Evolutionary conservation across 495 filamentous ascomycete species (phyloP).

Genomic region (Penicillium paxilli): DNA sequence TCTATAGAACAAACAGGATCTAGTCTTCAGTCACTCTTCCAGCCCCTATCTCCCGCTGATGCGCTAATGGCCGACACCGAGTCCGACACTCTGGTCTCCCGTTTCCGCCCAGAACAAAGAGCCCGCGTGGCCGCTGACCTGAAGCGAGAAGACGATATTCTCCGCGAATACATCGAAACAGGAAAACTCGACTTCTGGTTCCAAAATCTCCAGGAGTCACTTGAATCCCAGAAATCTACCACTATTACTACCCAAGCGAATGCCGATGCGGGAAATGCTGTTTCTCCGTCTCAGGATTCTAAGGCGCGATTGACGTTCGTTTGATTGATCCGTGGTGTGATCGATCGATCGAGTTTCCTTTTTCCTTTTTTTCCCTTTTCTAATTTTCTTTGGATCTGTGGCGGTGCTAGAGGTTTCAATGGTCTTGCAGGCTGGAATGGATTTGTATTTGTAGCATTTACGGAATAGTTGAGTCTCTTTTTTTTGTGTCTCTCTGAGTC

Average conservation of each 20-base stretch:
- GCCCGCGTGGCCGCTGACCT: constrained; percentile 53
- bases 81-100: constrained; percentile 50
- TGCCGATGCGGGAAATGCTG: background rate
- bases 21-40: constrained; percentile 31
- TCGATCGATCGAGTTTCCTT: too few relatives aligned
- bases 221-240: constrained; percentile 10
- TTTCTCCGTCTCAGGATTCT: background rate
- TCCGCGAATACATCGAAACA: constrained; percentile 55
- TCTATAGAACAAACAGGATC: constrained; percentile 16
- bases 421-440: background rate
- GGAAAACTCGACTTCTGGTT: constrained; percentile 63
- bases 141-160: constrained; percentile 51
- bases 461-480: background rate
- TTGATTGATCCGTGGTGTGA: constrained; percentile 1
- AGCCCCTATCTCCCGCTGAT: constrained; percentile 49
- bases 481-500: background rate
- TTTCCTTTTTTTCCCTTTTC: background rate
- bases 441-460: constrained; percentile 7
- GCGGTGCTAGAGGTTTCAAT: background rate
- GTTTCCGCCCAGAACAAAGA: constrained; percentile 53
- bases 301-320: constrained; percentile 9
- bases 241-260: background rate
- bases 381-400: too few relatives aligned
- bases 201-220: constrained; percentile 43
- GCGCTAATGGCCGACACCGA: constrained; percentile 49